These are phyloP conservation scores for Fraxinus sp. DNA, from an alignment of 305 asterid species.

Conservation along the genomic window DNA sequence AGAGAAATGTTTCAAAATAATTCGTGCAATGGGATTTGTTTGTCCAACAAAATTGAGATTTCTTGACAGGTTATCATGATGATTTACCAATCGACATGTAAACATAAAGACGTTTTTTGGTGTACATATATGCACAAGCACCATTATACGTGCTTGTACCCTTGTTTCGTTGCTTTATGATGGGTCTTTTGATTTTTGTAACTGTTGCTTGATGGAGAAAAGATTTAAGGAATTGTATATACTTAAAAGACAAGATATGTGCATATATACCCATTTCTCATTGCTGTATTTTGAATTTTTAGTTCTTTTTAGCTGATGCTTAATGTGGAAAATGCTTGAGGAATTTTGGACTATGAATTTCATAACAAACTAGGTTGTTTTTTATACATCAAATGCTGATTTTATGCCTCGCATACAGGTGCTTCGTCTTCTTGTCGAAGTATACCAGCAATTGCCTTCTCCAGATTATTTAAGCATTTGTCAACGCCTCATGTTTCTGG, in stretches of 20 bases:
- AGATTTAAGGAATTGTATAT: background rate
- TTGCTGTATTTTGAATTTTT: background rate
- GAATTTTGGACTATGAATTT: background rate
- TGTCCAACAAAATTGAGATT: background rate
- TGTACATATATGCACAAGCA: background rate
- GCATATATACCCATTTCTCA: background rate
- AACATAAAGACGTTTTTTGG: background rate
- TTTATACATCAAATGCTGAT: background rate
- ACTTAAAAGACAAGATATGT: background rate
- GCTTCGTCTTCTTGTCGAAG: conserved; percentile 78
- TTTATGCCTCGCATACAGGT: conserved; percentile 41
- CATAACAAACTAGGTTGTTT: background rate
- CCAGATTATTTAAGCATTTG: conserved; percentile 95
- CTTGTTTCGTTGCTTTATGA: background rate
- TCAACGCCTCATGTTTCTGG: conserved; percentile 94
- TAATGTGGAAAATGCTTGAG: background rate
- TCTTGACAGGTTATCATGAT: background rate
- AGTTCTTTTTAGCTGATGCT: background rate
- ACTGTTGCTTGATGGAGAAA: background rate
- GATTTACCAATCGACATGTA: background rate
- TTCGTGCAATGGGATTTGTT: background rate
- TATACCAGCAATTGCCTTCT: conserved; percentile 76
- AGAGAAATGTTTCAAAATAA: background rate
- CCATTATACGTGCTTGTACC: background rate
- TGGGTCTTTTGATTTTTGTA: background rate